Percentiles rank a stretch among this genome's conserved stretches.
Evolutionary conservation across 2,329 filamentous ascomycete genomes (phyloP).

Genomic region (Epichloe bromicola): DNA sequence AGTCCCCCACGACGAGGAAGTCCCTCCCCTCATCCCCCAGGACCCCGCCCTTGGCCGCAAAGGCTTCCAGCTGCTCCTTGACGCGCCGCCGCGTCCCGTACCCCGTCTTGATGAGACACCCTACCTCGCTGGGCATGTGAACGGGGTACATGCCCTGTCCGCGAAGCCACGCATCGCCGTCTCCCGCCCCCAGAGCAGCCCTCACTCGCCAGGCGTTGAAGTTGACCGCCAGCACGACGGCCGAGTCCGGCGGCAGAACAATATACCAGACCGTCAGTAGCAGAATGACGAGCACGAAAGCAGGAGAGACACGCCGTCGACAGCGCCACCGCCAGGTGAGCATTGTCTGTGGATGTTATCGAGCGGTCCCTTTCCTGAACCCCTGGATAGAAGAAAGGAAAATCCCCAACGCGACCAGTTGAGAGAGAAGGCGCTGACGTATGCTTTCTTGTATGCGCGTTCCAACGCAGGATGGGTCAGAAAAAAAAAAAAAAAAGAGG

Average conservation of each 20-base stretch:
- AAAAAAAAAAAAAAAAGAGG: too few species aligned
- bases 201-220: constrained; percentile 22
- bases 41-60: constrained; percentile 20
- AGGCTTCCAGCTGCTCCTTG: constrained; percentile 31
- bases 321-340: constrained; percentile 15
- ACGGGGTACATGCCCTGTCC: constrained; percentile 27
- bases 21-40: constrained; percentile 25
- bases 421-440: too few species aligned
- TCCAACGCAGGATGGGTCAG: too few species aligned
- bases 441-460: too few species aligned
- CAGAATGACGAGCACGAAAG: constrained; percentile 13
- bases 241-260: constrained; percentile 21
- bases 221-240: constrained; percentile 19
- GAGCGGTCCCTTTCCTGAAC: background rate
- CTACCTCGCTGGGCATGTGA: constrained; percentile 32
- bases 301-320: constrained; percentile 16
- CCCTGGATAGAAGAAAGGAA: too few species aligned
- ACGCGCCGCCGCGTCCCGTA: constrained; percentile 40
- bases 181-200: constrained; percentile 16
- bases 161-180: constrained; percentile 30
- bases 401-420: too few species aligned
- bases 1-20: constrained; percentile 39
- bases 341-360: constrained; percentile 6
- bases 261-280: constrained; percentile 15
- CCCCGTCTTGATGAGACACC: constrained; percentile 41